Evolutionary conservation across 2,329 filamentous ascomycete species (phyloP).

Genomic region (Penicillium sp.): DNA sequence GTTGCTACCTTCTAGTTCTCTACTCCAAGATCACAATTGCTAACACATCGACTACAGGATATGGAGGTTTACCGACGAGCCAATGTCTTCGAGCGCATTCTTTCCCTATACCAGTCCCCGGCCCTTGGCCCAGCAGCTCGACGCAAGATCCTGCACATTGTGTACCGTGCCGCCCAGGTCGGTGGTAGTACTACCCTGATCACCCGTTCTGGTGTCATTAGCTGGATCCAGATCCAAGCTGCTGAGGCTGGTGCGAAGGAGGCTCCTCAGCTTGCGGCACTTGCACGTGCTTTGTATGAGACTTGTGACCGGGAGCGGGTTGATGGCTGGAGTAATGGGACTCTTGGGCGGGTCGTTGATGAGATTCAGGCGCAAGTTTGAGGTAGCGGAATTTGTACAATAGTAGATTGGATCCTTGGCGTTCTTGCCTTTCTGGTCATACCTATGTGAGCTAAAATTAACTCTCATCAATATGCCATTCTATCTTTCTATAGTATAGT

Average conservation of each 20-base stretch:
- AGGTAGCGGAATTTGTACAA: not conserved
- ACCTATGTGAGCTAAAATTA: not conserved
- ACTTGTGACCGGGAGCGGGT: slow-evolving; percentile 67
- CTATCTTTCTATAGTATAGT: not conserved
- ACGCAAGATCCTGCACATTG: slow-evolving; percentile 58
- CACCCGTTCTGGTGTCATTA: slow-evolving; percentile 70
- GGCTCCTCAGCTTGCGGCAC: slow-evolving; percentile 47
- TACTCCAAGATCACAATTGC: not conserved
- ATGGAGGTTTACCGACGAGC: slow-evolving; percentile 53
- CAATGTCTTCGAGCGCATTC: slow-evolving; percentile 70
- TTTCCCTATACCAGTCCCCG: slow-evolving; percentile 66
- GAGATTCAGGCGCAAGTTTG: slow-evolving; percentile 14
- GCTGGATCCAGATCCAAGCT: slow-evolving; percentile 67
- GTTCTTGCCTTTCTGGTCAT: not conserved
- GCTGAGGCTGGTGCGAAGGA: slow-evolving; percentile 48
- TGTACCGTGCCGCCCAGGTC: slow-evolving; percentile 66
- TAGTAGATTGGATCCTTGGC: not conserved
- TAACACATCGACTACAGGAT: slow-evolving; percentile 34
- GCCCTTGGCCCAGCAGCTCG: slow-evolving; percentile 60
- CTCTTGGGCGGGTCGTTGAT: slow-evolving; percentile 32
- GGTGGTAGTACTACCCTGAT: slow-evolving; percentile 76
- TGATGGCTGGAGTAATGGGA: slow-evolving; percentile 61
- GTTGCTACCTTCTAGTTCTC: slow-evolving; percentile 11
- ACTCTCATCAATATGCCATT: not conserved
- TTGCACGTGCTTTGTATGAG: slow-evolving; percentile 60